Percentiles rank a stretch among this genome's conserved stretches.
Conservation (phyloP, 1,284 basidiomycete genomes). For the Xanthoconium separans region DNA sequence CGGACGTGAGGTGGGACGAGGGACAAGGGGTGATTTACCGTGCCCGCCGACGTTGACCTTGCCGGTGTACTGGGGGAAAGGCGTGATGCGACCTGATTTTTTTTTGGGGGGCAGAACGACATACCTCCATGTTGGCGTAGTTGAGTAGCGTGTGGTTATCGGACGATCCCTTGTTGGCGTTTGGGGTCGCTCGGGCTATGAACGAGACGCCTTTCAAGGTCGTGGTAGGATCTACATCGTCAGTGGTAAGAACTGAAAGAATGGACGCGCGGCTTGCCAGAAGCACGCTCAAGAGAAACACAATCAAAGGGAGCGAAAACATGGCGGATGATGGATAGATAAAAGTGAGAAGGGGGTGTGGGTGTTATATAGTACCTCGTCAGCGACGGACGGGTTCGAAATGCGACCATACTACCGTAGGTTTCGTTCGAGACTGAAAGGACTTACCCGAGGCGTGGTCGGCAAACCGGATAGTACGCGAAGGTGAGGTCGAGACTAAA, state of each 20-base stretch:
- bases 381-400: conserved; percentile 10
- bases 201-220: conserved; percentile 22
- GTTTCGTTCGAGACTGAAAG: conserved; percentile 8
- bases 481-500: too few species aligned
- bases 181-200: conserved; percentile 15
- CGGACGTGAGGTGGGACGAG: not conserved
- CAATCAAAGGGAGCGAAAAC: conserved; percentile 10
- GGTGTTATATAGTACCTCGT: conserved; percentile 9
- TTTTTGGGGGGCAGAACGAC: conserved; percentile 4
- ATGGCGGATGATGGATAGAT: conserved; percentile 9
- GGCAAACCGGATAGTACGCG: too few species aligned
- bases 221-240: not conserved
- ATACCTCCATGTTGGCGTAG: conserved; percentile 26
- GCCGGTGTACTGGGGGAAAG: conserved; percentile 33
- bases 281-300: conserved; percentile 24
- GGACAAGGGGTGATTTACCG: conserved; percentile 12
- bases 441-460: too few species aligned
- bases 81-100: too few species aligned
- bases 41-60: conserved; percentile 31
- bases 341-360: not conserved
- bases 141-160: conserved; percentile 28
- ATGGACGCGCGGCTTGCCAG: conserved; percentile 32
- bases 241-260: conserved; percentile 9
- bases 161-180: conserved; percentile 20
- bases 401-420: conserved; percentile 11